Conservation (phyloP, 257 asterid genomes). For the Capsicum rhomboideum region DNA sequence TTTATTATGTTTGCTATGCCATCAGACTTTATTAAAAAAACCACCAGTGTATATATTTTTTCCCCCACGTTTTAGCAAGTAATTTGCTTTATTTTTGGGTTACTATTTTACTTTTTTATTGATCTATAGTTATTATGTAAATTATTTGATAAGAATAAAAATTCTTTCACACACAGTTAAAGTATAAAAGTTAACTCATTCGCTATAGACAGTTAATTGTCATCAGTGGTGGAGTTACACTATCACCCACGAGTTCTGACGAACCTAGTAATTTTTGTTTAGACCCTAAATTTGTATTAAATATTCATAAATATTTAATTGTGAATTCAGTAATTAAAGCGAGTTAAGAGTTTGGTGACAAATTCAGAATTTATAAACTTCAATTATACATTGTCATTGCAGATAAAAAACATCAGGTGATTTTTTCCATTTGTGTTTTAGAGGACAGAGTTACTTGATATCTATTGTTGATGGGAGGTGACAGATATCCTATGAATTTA, state of each 20-base stretch:
- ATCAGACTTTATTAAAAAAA: no score
- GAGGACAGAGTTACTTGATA: no score
- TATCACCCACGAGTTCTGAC: neutral
- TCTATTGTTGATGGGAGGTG: no score
- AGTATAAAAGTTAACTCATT: neutral
- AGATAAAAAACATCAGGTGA: no score
- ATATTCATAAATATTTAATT: neutral
- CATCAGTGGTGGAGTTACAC: neutral
- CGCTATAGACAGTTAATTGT: neutral
- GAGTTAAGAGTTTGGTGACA: neutral
- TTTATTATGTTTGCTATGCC: no score
- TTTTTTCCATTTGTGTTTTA: no score
- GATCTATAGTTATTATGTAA: neutral
- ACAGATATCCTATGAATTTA: no score
- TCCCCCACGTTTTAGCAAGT: no score
- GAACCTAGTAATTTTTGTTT: neutral
- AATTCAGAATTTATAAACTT: neutral
- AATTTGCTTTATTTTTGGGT: neutral
- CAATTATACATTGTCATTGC: neutral
- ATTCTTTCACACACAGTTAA: neutral
- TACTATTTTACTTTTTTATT: neutral
- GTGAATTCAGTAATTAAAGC: neutral
- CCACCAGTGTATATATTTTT: no score
- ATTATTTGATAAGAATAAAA: neutral
- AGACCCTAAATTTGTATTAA: neutral